phyloP scores from a whole-genome alignment of 176 grass and related monocot species.

The Rhynchospora pubera region DNA sequence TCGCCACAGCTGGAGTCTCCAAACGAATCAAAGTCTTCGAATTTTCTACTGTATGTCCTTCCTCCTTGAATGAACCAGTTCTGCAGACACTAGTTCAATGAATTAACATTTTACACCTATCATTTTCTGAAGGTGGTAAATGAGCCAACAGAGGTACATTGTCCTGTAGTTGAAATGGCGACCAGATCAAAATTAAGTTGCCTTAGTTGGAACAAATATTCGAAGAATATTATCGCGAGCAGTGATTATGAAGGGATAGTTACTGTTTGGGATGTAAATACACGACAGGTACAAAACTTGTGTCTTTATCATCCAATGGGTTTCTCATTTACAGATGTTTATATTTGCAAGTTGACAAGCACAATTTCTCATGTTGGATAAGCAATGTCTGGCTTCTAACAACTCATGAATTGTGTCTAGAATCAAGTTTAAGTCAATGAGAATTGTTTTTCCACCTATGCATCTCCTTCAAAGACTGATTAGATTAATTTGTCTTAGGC shows the following conservation, averaged over 20 bases:
- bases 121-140: conserved; percentile 65
- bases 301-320: not conserved
- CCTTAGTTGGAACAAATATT: conserved; percentile 99
- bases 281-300: conserved; percentile 50
- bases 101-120: conserved; percentile 6
- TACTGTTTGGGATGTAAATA: conserved; percentile 98
- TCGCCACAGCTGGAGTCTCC: conserved; percentile 94
- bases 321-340: not conserved
- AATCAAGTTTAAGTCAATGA: not conserved
- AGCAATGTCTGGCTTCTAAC: not conserved
- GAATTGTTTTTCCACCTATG: not conserved
- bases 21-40: conserved; percentile 99
- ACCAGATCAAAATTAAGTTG: conserved; percentile 97
- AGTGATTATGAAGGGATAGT: conserved; percentile 99
- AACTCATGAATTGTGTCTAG: not conserved
- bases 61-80: not conserved
- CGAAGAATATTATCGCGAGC: conserved; percentile 98
- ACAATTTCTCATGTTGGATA: not conserved
- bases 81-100: not conserved
- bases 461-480: not conserved
- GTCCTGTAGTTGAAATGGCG: conserved; percentile 94
- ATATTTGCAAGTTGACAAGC: not conserved
- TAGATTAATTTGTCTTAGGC: not conserved
- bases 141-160: conserved; percentile 81
- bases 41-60: conserved; percentile 74